phyloP scores from a whole-genome alignment of 176 grass and related monocot species.

The Bromus sterilis region DNA sequence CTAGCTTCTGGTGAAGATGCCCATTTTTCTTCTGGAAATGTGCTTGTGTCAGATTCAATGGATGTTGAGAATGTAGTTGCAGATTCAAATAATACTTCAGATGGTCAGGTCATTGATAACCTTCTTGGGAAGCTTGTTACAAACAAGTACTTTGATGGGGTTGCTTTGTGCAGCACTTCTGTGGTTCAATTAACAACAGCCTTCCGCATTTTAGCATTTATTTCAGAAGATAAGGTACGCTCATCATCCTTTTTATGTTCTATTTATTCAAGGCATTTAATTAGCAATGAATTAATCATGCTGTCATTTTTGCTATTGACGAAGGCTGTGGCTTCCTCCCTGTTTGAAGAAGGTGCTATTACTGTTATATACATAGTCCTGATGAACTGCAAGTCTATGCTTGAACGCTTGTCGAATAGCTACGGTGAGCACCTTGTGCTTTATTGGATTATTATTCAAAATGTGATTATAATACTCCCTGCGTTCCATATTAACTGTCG shows the following conservation, averaged over 20 bases:
- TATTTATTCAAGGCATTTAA: neutral
- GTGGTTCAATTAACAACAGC: slow-evolving; percentile 83
- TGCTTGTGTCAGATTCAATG: slow-evolving; percentile 92
- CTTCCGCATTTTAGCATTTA: slow-evolving; percentile 87
- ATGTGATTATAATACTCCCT: neutral
- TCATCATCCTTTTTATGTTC: slow-evolving; percentile 14
- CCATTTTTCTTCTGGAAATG: slow-evolving; percentile 81
- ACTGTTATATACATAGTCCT: slow-evolving; percentile 89
- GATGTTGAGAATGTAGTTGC: slow-evolving; percentile 87
- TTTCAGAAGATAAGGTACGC: slow-evolving; percentile 80
- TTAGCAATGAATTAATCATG: slow-evolving; percentile 5
- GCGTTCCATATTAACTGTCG: no score
- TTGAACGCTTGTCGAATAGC: slow-evolving; percentile 91
- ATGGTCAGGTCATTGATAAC: slow-evolving; percentile 80
- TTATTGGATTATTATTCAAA: neutral
- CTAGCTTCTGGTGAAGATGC: slow-evolving; percentile 92
- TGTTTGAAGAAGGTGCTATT: slow-evolving; percentile 96
- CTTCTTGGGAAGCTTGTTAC: slow-evolving; percentile 83
- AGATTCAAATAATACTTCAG: slow-evolving; percentile 69
- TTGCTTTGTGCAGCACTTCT: slow-evolving; percentile 66
- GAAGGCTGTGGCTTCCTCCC: slow-evolving; percentile 73
- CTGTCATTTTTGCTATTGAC: slow-evolving; percentile 26
- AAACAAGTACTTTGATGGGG: slow-evolving; percentile 89
- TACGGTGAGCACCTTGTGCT: slow-evolving; percentile 48
- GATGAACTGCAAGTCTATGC: slow-evolving; percentile 93